Evolutionary conservation across 768 basidiomycete species (phyloP).

Genomic region (Suillus variegatus): DNA sequence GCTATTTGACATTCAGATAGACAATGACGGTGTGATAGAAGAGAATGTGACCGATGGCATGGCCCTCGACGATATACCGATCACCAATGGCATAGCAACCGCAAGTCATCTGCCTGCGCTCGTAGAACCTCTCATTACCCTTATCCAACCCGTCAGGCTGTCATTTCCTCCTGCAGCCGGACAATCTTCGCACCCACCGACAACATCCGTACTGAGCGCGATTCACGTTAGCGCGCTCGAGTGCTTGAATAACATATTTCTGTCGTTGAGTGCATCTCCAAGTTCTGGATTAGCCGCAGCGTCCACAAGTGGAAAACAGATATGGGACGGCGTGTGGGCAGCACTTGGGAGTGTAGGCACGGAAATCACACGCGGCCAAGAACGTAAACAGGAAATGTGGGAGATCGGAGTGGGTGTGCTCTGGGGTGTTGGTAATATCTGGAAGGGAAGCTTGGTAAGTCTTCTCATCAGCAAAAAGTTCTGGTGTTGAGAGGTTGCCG

Average conservation of each 20-base stretch:
- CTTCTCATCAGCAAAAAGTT: constrained; percentile 2
- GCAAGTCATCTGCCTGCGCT: constrained; percentile 53
- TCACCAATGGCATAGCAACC: constrained; percentile 31
- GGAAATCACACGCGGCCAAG: constrained; percentile 62
- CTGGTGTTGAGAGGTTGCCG: constrained; percentile 10
- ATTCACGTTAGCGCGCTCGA: constrained; percentile 86
- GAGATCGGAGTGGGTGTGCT: constrained; percentile 78
- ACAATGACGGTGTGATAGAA: constrained; percentile 42
- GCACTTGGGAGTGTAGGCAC: constrained; percentile 61
- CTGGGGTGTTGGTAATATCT: constrained; percentile 84
- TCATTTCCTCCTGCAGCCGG: constrained; percentile 78
- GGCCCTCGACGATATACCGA: constrained; percentile 22
- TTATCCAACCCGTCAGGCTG: constrained; percentile 73
- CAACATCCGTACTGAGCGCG: constrained; percentile 80
- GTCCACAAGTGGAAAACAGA: constrained; percentile 44
- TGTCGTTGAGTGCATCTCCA: constrained; percentile 61
- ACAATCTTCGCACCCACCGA: constrained; percentile 82
- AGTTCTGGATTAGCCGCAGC: constrained; percentile 46
- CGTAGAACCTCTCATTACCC: constrained; percentile 64
- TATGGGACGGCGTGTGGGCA: constrained; percentile 72
- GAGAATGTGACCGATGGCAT: constrained; percentile 27
- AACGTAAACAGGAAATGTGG: constrained; percentile 75
- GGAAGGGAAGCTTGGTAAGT: constrained; percentile 66
- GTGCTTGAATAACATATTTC: constrained; percentile 87
- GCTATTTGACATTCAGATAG: constrained; percentile 39